These are phyloP conservation scores for Arxiozyma bovina DNA, from an alignment of 1,139 yeast genomes.

Conservation along the genomic window DNA sequence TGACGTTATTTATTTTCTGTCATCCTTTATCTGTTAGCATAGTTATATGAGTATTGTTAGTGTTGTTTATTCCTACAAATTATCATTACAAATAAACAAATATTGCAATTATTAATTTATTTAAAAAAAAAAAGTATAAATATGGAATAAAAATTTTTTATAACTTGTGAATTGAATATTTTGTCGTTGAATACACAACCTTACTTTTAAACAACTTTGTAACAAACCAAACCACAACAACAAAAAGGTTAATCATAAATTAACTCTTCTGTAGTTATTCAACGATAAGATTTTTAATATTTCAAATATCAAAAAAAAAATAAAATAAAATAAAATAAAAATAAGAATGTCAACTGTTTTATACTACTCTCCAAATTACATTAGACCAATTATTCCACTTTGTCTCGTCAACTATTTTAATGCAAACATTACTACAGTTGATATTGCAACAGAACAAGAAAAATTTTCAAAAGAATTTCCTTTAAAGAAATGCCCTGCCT, in stretches of 20 bases:
- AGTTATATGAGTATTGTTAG: background rate
- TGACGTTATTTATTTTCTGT: background rate
- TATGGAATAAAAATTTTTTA: too few species aligned
- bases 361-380: conserved; percentile 37
- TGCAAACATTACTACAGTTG: conserved; percentile 53
- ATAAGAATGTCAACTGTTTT: conserved; percentile 51
- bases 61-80: background rate
- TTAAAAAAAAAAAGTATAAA: background rate
- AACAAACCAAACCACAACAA: too few species aligned
- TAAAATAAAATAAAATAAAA: conserved; percentile 15
- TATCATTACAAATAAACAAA: background rate
- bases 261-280: too few species aligned
- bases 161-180: background rate
- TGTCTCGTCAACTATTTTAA: conserved; percentile 60
- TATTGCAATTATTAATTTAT: too few species aligned
- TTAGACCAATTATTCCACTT: conserved; percentile 43
- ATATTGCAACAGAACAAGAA: conserved; percentile 35
- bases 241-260: background rate
- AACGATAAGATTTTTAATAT: too few species aligned
- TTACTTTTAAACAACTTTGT: too few species aligned
- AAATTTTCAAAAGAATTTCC: conserved; percentile 51
- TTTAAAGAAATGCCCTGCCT: conserved; percentile 59
- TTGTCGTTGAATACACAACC: background rate
- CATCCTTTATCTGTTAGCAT: background rate
- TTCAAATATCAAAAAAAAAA: background rate